These are phyloP conservation scores for Westerdykella ornata DNA, from an alignment of 2,329 filamentous ascomycete species.

Conservation along the genomic window DNA sequence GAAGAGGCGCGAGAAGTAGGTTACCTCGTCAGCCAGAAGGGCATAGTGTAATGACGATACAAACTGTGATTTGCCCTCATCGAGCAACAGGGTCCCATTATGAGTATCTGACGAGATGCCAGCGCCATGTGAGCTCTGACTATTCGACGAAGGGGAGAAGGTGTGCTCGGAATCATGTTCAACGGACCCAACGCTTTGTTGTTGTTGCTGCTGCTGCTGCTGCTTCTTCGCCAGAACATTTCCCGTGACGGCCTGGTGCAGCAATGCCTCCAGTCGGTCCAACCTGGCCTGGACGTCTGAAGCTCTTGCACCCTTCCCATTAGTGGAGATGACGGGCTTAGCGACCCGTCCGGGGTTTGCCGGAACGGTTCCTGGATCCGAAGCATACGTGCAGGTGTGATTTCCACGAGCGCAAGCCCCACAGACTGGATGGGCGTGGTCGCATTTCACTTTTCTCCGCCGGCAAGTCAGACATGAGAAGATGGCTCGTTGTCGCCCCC, in stretches of 20 bases:
- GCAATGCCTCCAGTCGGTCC: slow-evolving; percentile 32
- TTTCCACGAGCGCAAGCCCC: slow-evolving; percentile 34
- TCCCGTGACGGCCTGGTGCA: slow-evolving; percentile 29
- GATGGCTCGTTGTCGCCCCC: slow-evolving; percentile 33
- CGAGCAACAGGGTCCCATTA: slow-evolving; percentile 33
- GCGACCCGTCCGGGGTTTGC: slow-evolving; percentile 19
- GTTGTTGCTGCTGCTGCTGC: slow-evolving; percentile 10
- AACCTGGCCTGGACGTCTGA: slow-evolving; percentile 33
- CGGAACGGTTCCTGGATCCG: slow-evolving; percentile 16
- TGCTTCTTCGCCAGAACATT: slow-evolving; percentile 7
- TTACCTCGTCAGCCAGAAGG: slow-evolving; percentile 36
- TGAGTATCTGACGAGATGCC: slow-evolving; percentile 34
- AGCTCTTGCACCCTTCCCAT: slow-evolving; percentile 20
- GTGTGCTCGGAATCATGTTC: slow-evolving; percentile 9
- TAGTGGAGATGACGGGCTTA: slow-evolving; percentile 15
- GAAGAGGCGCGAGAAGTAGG: slow-evolving; percentile 2
- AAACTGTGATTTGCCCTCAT: slow-evolving; percentile 35
- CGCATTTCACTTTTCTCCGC: slow-evolving; percentile 36
- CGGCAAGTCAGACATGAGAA: slow-evolving; percentile 36
- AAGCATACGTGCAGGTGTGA: slow-evolving; percentile 34
- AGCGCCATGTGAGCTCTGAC: slow-evolving; percentile 28
- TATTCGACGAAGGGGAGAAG: slow-evolving; percentile 28
- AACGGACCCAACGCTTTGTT: slow-evolving; percentile 14
- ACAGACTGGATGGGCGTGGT: slow-evolving; percentile 35
- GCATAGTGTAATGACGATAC: slow-evolving; percentile 38